Conservation (phyloP, 148 eudicot genomes). For the Polygonum maritimum region DNA sequence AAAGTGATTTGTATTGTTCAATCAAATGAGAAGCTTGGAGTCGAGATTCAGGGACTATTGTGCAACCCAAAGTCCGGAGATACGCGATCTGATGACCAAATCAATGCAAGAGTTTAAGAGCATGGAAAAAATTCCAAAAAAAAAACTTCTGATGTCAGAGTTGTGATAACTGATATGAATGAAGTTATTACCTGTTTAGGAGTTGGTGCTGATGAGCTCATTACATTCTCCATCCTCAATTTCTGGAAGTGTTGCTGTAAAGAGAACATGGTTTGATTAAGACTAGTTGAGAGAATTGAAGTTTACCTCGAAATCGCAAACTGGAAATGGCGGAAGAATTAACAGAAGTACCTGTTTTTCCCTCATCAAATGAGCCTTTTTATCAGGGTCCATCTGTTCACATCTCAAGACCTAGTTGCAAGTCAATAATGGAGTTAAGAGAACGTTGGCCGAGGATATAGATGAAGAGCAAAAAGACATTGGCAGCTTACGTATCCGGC, state of each 20-base stretch:
- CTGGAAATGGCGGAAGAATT: not conserved
- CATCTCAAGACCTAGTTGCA: conserved; percentile 59
- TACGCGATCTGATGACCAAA: conserved; percentile 46
- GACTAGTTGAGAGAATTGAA: no score
- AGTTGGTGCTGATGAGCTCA: conserved; percentile 62
- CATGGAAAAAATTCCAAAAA: not conserved
- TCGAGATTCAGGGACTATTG: conserved; percentile 60
- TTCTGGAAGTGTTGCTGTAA: conserved; percentile 77
- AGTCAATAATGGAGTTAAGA: not conserved
- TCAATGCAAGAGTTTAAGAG: not conserved
- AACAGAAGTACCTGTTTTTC: conserved; percentile 59
- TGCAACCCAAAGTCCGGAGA: conserved; percentile 73
- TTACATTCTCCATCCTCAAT: conserved; percentile 66
- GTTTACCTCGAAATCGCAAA: not conserved
- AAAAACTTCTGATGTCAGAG: not conserved
- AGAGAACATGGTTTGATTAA: not conserved
- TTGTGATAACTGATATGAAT: not conserved
- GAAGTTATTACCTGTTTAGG: conserved; percentile 58
- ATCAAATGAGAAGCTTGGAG: conserved; percentile 85
- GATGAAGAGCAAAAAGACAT: not conserved
- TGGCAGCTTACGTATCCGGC: conserved; percentile 57
- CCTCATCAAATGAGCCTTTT: conserved; percentile 68
- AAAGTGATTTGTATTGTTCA: conserved; percentile 68
- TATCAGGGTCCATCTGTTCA: conserved; percentile 70
- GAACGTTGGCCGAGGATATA: not conserved